Percentiles rank a stretch among this genome's conserved stretches.
Evolutionary conservation across 352 stramenopile genomes (phyloP).

Genomic region (Globisporangium alternatum): DNA sequence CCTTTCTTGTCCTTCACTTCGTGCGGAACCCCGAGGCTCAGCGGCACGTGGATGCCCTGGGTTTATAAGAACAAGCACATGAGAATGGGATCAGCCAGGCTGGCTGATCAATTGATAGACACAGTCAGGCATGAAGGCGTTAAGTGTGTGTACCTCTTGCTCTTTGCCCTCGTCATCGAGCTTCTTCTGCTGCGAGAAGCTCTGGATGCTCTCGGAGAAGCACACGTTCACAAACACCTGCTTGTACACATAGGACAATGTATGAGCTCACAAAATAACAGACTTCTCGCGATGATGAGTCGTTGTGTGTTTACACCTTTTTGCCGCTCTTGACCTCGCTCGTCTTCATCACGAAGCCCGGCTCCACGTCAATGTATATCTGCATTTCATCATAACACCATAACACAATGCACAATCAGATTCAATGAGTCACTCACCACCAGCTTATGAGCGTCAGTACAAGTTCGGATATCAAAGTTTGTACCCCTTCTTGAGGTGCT

Average conservation of each 20-base stretch:
- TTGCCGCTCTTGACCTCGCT: constrained; percentile 54
- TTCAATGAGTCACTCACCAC: not conserved
- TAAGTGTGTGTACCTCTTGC: constrained; percentile 41
- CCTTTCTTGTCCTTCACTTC: constrained; percentile 79
- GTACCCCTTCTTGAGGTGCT: constrained; percentile 58
- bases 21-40: constrained; percentile 66
- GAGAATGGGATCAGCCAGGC: not conserved
- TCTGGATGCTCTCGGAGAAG: constrained; percentile 64
- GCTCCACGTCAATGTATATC: constrained; percentile 74
- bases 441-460: too few species aligned
- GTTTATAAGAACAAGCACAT: not conserved
- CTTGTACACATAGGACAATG: not conserved
- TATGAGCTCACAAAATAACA: not conserved
- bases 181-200: constrained; percentile 76
- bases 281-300: not conserved
- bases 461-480: not conserved
- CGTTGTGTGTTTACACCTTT: constrained; percentile 33
- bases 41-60: constrained; percentile 71
- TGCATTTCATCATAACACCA: constrained; percentile 14
- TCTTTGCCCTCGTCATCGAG: constrained; percentile 71
- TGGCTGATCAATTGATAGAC: too few species aligned
- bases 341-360: constrained; percentile 82
- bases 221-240: constrained; percentile 85
- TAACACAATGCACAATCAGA: not conserved
- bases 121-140: too few species aligned